phyloP scores from a whole-genome alignment of 2,329 filamentous ascomycete genomes.

The Tricladium varicosporioides region DNA sequence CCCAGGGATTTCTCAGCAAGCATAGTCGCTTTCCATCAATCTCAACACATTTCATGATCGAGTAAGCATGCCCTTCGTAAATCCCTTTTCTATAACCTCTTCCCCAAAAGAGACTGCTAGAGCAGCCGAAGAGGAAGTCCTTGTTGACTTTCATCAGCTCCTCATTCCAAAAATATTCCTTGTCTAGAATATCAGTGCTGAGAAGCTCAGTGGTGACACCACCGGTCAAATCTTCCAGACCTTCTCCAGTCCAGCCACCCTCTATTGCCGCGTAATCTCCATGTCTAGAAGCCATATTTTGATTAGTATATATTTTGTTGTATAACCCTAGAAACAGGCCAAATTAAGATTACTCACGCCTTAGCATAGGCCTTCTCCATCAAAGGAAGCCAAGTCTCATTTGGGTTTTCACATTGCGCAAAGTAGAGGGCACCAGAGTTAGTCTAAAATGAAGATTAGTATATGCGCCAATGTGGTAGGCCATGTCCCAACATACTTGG shows the following conservation, averaged over 20 bases:
- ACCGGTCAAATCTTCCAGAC: conserved; percentile 59
- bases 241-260: conserved; percentile 64
- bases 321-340: neutral
- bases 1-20: conserved; percentile 56
- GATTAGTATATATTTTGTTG: too few relatives aligned
- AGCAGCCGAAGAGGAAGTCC: conserved; percentile 73
- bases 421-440: conserved; percentile 78
- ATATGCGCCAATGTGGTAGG: too few relatives aligned
- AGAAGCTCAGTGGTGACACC: conserved; percentile 70
- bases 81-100: conserved; percentile 49
- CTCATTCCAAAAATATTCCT: conserved; percentile 79
- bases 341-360: conserved; percentile 57
- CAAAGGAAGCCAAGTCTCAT: conserved; percentile 80
- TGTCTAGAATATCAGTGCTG: conserved; percentile 70
- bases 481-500: conserved; percentile 3
- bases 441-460: conserved; percentile 10
- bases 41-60: conserved; percentile 52
- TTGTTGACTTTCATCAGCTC: conserved; percentile 78
- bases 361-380: conserved; percentile 84
- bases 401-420: conserved; percentile 70
- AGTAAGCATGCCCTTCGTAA: conserved; percentile 37
- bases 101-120: conserved; percentile 42
- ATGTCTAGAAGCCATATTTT: too few relatives aligned
- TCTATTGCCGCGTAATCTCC: conserved; percentile 70
- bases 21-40: conserved; percentile 54